Evolutionary conservation across 2,329 filamentous ascomycete species (phyloP).

Genomic region (Scedosporium minutisporum): DNA sequence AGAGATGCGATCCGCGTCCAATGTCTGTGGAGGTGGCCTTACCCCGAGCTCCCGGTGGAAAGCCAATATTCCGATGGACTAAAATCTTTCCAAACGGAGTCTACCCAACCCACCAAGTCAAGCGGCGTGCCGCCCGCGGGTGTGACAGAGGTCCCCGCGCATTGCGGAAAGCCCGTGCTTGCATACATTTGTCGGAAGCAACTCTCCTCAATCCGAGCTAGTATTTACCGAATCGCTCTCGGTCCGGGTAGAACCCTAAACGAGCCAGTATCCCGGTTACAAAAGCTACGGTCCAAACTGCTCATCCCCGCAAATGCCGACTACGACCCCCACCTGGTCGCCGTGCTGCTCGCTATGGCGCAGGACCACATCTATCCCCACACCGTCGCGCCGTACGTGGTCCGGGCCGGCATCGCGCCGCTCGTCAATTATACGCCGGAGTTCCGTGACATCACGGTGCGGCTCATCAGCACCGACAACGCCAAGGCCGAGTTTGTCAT

Average conservation of each 20-base stretch:
- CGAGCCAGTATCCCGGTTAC: constrained; percentile 36
- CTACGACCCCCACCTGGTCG: constrained; percentile 43
- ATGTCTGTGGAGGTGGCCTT: constrained; percentile 36
- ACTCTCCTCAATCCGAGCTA: constrained; percentile 33
- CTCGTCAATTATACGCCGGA: constrained; percentile 13
- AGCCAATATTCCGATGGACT: neutral
- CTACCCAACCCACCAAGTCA: constrained; percentile 23
- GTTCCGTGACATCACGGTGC: constrained; percentile 39
- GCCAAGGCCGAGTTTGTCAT: constrained; percentile 40
- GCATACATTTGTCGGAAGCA: constrained; percentile 40
- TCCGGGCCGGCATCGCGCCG: constrained; percentile 11
- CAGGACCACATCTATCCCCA: constrained; percentile 41
- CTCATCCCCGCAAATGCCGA: constrained; percentile 37
- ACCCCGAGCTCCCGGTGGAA: constrained; percentile 10
- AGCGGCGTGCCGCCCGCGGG: constrained; percentile 11
- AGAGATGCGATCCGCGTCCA: constrained; percentile 36
- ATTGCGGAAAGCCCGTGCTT: constrained; percentile 17
- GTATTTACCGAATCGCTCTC: constrained; percentile 34
- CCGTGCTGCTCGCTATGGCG: constrained; percentile 46
- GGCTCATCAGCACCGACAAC: constrained; percentile 41
- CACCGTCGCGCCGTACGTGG: constrained; percentile 10
- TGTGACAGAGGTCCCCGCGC: neutral
- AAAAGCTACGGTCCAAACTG: constrained; percentile 34
- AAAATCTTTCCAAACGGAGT: constrained; percentile 25
- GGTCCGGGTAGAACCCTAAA: constrained; percentile 33